phyloP scores from a whole-genome alignment of 2,329 filamentous ascomycete species.

The Xylariaceae sp. region DNA sequence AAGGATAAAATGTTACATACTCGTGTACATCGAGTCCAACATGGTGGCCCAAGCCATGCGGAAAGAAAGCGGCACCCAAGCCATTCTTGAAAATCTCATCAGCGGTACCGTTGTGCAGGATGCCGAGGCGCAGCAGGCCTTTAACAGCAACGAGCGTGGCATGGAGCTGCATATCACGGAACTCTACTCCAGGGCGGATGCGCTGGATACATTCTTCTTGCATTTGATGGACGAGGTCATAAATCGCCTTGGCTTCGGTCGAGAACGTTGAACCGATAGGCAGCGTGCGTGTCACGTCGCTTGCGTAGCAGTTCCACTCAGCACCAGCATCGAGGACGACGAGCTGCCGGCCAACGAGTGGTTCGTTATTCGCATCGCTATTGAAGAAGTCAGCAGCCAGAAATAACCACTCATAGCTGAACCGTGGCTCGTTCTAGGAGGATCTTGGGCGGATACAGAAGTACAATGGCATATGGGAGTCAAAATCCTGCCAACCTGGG shows the following conservation, averaged over 20 bases:
- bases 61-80: conserved; percentile 67
- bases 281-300: conserved; percentile 88
- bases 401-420: no score
- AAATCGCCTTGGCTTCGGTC: conserved; percentile 72
- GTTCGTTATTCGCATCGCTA: conserved; percentile 75
- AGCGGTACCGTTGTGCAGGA: conserved; percentile 68
- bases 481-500: no score
- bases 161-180: conserved; percentile 73
- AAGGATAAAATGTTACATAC: conserved; percentile 29
- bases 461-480: no score
- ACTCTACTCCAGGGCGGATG: conserved; percentile 72
- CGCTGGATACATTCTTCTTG: conserved; percentile 74
- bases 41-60: conserved; percentile 69
- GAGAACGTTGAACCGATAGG: conserved; percentile 68
- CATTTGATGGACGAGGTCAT: conserved; percentile 81
- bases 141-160: conserved; percentile 75
- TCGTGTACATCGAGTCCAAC: conserved; percentile 71
- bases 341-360: conserved; percentile 71
- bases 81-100: conserved; percentile 60
- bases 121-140: conserved; percentile 73
- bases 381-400: no score
- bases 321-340: conserved; percentile 87
- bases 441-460: no score
- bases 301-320: conserved; percentile 85
- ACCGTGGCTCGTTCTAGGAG: no score